Conservation (phyloP, 164 flowering plant species). For the Tinospora cordifolia region DNA sequence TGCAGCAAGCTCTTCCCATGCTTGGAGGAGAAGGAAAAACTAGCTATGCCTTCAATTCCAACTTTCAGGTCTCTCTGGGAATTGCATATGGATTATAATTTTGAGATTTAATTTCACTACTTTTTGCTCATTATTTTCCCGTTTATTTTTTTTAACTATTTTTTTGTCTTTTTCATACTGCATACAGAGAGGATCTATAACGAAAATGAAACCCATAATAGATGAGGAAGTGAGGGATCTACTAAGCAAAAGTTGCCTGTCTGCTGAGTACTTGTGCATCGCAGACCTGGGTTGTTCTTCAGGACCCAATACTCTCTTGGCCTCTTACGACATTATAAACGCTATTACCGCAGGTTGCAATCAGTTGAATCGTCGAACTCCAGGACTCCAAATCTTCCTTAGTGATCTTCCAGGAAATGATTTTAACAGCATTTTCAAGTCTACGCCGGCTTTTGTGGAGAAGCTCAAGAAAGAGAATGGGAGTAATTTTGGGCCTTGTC, state of each 20-base stretch:
- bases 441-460: conserved; percentile 26
- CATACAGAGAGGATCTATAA: conserved; percentile 37
- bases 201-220: conserved; percentile 27
- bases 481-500: conserved; percentile 25
- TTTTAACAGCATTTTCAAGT: conserved; percentile 42
- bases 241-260: conserved; percentile 10
- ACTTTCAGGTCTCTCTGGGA: conserved; percentile 27
- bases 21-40: conserved; percentile 22
- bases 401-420: conserved; percentile 58
- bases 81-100: not conserved
- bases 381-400: conserved; percentile 34
- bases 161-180: not conserved
- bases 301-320: conserved; percentile 54
- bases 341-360: conserved; percentile 14
- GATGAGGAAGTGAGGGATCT: conserved; percentile 32
- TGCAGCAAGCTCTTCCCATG: conserved; percentile 19
- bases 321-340: conserved; percentile 27
- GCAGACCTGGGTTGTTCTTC: conserved; percentile 70
- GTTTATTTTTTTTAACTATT: not conserved
- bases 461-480: conserved; percentile 19
- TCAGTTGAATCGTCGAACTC: conserved; percentile 13
- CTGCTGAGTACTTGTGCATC: conserved; percentile 18
- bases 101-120: not conserved
- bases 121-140: too few relatives aligned
- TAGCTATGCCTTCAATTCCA: conserved; percentile 44